Conservation (phyloP, 192 early-diverging fungal genomes). For the Entomortierella beljakovae region DNA sequence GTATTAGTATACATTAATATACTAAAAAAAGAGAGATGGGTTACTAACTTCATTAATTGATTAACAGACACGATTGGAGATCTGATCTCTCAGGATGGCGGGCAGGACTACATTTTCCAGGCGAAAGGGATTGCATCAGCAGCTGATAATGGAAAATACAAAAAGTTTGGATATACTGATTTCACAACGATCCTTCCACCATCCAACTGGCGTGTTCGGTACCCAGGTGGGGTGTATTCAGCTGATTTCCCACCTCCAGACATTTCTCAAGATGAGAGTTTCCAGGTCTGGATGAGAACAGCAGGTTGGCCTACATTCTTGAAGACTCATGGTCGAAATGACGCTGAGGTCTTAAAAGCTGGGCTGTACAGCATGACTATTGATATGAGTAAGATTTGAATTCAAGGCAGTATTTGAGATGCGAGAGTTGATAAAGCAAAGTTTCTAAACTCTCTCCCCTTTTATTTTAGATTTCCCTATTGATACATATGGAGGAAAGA, state of each 20-base stretch:
- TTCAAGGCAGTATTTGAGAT: no score
- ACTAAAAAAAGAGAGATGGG: background rate
- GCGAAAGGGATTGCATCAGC: constrained; percentile 88
- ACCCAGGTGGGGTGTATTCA: constrained; percentile 62
- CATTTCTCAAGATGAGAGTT: constrained; percentile 75
- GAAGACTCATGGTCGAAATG: constrained; percentile 90
- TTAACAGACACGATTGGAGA: constrained; percentile 50
- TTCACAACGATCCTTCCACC: constrained; percentile 78
- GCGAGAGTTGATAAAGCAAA: background rate
- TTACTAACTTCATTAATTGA: background rate
- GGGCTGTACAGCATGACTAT: constrained; percentile 80
- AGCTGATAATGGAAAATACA: constrained; percentile 68
- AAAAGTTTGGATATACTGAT: constrained; percentile 70
- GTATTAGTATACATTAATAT: background rate
- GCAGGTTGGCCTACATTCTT: constrained; percentile 94
- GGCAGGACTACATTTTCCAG: constrained; percentile 62
- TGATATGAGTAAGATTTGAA: constrained; percentile 69
- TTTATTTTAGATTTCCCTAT: constrained; percentile 83
- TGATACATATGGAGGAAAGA: constrained; percentile 89
- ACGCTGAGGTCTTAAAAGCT: constrained; percentile 62
- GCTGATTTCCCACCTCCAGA: constrained; percentile 75
- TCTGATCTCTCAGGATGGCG: background rate
- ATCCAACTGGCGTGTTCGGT: constrained; percentile 80
- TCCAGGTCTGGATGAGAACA: constrained; percentile 97
- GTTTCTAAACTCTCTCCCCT: background rate